phyloP scores from a whole-genome alignment of 2,329 filamentous ascomycete species.

The Parascedosporium putredinis region DNA sequence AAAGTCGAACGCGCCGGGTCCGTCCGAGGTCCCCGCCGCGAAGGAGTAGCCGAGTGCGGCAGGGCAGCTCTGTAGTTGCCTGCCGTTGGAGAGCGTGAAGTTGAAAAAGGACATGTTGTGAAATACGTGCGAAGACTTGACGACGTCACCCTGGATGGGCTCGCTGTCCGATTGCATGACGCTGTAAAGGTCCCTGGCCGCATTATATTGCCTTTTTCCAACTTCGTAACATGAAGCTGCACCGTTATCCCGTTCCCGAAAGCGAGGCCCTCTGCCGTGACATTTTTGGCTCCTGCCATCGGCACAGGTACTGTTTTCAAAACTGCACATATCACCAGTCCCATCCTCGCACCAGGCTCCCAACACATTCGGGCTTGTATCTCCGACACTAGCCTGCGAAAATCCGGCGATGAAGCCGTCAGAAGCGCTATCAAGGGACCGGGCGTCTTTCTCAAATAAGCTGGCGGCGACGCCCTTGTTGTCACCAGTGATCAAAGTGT shows the following conservation, averaged over 20 bases:
- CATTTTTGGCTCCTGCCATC: constrained; percentile 60
- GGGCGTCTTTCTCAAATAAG: constrained; percentile 64
- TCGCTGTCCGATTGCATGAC: constrained; percentile 18
- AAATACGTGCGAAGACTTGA: constrained; percentile 79
- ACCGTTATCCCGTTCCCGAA: constrained; percentile 57
- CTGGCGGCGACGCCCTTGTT: constrained; percentile 88
- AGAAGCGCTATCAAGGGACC: constrained; percentile 41
- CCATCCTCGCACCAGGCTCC: constrained; percentile 88
- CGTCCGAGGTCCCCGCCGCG: constrained; percentile 84
- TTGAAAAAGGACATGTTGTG: constrained; percentile 68
- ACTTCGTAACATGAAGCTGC: constrained; percentile 68
- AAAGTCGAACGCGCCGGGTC: constrained; percentile 86
- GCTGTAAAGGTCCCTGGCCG: constrained; percentile 31
- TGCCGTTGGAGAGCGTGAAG: constrained; percentile 65
- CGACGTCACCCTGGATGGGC: constrained; percentile 49
- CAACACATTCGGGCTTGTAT: constrained; percentile 79
- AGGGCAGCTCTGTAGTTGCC: constrained; percentile 63
- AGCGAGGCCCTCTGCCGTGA: constrained; percentile 64
- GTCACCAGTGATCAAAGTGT: constrained; percentile 78
- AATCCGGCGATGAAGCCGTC: constrained; percentile 79
- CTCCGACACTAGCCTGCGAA: constrained; percentile 82
- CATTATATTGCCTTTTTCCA: constrained; percentile 58
- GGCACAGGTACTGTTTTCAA: constrained; percentile 74
- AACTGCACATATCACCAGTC: constrained; percentile 58
- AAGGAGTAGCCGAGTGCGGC: constrained; percentile 88